Conservation (phyloP, 257 asterid species). For the Solanum phureja region DNA sequence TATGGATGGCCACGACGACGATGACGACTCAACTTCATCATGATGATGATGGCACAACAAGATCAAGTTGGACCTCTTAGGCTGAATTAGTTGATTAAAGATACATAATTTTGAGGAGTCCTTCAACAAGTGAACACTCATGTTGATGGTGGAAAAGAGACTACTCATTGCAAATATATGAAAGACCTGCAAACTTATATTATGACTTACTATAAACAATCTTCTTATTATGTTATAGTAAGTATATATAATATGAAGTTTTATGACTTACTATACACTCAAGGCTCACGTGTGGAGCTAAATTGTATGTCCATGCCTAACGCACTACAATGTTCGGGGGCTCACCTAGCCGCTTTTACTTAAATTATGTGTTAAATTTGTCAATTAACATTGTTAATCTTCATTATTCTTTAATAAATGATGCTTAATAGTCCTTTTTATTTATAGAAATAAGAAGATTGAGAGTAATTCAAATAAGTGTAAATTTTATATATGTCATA, state of each 20-base stretch:
- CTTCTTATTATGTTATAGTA: neutral
- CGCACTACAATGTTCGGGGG: too few relatives aligned
- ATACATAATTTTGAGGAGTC: neutral
- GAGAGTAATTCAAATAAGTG: too few relatives aligned
- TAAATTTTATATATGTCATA: too few relatives aligned
- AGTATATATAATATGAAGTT: too few relatives aligned
- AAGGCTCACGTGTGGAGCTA: too few relatives aligned
- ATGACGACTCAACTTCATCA: neutral
- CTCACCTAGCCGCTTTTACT: too few relatives aligned
- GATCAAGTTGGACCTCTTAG: neutral
- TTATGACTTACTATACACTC: too few relatives aligned
- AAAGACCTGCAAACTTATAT: neutral
- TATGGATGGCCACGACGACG: neutral
- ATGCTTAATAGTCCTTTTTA: neutral
- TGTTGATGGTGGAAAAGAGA: neutral
- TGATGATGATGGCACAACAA: neutral
- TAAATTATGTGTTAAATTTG: too few relatives aligned
- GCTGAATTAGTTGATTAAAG: neutral
- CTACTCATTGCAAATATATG: neutral
- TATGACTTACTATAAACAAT: neutral
- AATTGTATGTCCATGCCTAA: too few relatives aligned
- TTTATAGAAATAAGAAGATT: too few relatives aligned
- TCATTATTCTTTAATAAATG: neutral
- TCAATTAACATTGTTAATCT: too few relatives aligned
- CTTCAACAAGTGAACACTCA: neutral